A percentile compares a stretch with the other conserved stretches of the same genome.
Evolutionary conservation across 116 monocot species (phyloP).

Genomic region (Phalaenopsis hybrid): DNA sequence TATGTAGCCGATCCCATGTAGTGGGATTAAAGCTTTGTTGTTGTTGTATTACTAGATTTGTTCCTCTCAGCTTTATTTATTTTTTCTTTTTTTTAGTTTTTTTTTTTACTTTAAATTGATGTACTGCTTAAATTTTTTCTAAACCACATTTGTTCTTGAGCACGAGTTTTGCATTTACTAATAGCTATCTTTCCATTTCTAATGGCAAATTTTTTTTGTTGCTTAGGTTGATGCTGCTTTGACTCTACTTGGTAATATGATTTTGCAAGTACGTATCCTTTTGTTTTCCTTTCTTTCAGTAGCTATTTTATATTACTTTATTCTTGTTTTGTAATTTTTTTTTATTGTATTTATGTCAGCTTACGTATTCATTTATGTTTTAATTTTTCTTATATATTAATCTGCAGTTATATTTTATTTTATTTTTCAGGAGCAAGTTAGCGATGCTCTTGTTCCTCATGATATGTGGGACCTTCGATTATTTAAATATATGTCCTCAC

Average conservation of each 20-base stretch:
- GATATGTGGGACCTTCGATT: constrained; percentile 78
- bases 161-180: not conserved
- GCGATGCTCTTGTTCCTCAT: constrained; percentile 44
- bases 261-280: constrained; percentile 39
- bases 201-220: not conserved
- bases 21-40: no score
- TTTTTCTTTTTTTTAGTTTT: no score
- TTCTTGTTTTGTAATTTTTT: not conserved
- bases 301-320: not conserved
- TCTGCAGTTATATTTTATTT: not conserved
- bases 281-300: not conserved
- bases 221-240: constrained; percentile 69
- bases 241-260: constrained; percentile 57
- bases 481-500: constrained; percentile 66
- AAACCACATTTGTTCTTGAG: not conserved
- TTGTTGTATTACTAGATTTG: no score
- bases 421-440: constrained; percentile 43
- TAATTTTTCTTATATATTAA: not conserved
- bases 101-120: no score
- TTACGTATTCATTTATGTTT: not conserved
- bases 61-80: no score
- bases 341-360: not conserved
- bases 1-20: no score
- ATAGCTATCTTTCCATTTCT: not conserved
- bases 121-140: no score